Base-by-base conservation (phyloP, 2,329 filamentous ascomycete genomes). In the Pseudocercospora macadamiae region DNA sequence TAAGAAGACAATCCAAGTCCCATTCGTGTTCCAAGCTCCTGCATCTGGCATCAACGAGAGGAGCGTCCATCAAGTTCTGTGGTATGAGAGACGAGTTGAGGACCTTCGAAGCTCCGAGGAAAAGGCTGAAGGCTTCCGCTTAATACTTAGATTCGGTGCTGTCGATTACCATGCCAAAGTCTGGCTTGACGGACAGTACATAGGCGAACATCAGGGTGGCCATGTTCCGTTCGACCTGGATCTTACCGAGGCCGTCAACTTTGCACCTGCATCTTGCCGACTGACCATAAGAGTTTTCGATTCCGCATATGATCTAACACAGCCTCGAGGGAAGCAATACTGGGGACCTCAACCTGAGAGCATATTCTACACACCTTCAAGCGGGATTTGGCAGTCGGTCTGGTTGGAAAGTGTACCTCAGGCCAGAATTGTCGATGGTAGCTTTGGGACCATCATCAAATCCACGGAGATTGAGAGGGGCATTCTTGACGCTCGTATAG, bases 311-410 rank as follows among this genome's bases (percentile, higher is more conserved):
- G 86, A 89, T 60, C 73, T 88, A 6, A 81, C 82, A 0, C 86
- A 89, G 70, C 87, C 85, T 1, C 78, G 87, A 28, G 87, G 87
- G 0, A 89, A 89, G 70, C 87, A 89, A 71, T 86, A 86, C 67
- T 87, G 84, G 84, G 68, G 61, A 16, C 65, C 70, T 7, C 78
- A 84, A 70, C 83, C 84, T 0, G 83, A 87, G 69, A 83, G 80
- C 65, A 90, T 90, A 60, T 90, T 88, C 71, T 90, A 90, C 70
- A 85, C 85, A 0, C 85, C 88, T 0, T 90, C 87, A 69, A 87
- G 85, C 30, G 88, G 88, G 4, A 90, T 91, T 63, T 91, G 88
- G 88, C 88, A 90, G 69, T 82, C 81, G 16, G 88, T 90, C 0
- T 91, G 88, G 88, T 75, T 91, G 1, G 85, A 87, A 63, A 77